Evolutionary conservation across 192 early-diverging fungal species (phyloP).

Genomic region (Chytriomyces sp.): DNA sequence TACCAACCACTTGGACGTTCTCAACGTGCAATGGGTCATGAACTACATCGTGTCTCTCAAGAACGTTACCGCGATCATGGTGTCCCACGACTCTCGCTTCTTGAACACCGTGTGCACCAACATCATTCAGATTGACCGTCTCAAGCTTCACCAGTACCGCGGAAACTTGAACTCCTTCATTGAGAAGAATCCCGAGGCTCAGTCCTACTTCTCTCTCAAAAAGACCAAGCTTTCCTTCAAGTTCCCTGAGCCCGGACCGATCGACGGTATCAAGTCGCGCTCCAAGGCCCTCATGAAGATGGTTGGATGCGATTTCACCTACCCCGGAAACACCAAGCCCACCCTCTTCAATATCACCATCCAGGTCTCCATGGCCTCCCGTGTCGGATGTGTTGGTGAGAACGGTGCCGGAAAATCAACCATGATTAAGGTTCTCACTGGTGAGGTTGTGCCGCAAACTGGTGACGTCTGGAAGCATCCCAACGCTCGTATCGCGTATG

Average conservation of each 20-base stretch:
- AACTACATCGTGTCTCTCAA: conserved; percentile 72
- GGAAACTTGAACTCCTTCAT: conserved; percentile 83
- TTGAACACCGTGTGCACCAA: conserved; percentile 77
- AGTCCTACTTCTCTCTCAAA: conserved; percentile 74
- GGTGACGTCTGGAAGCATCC: conserved; percentile 80
- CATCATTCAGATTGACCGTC: conserved; percentile 85
- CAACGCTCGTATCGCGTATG: conserved; percentile 82
- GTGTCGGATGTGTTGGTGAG: conserved; percentile 79
- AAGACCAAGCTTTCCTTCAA: conserved; percentile 65
- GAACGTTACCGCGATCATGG: conserved; percentile 81
- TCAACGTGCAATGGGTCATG: conserved; percentile 62
- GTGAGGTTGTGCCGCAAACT: conserved; percentile 67
- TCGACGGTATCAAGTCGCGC: conserved; percentile 79
- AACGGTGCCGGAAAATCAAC: conserved; percentile 89
- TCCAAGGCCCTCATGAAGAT: conserved; percentile 80
- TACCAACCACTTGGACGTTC: conserved; percentile 83
- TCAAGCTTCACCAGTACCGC: conserved; percentile 75
- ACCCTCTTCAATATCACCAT: conserved; percentile 66
- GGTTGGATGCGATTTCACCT: conserved; percentile 72
- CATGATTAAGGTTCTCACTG: conserved; percentile 79
- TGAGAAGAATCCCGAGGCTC: conserved; percentile 73
- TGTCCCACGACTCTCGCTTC: conserved; percentile 87
- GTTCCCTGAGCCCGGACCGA: conserved; percentile 76
- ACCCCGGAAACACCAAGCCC: conserved; percentile 66
- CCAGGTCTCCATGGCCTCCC: conserved; percentile 72